These are phyloP conservation scores for Tylopilus sp. DNA, from an alignment of 1,284 basidiomycete species.

Conservation along the genomic window DNA sequence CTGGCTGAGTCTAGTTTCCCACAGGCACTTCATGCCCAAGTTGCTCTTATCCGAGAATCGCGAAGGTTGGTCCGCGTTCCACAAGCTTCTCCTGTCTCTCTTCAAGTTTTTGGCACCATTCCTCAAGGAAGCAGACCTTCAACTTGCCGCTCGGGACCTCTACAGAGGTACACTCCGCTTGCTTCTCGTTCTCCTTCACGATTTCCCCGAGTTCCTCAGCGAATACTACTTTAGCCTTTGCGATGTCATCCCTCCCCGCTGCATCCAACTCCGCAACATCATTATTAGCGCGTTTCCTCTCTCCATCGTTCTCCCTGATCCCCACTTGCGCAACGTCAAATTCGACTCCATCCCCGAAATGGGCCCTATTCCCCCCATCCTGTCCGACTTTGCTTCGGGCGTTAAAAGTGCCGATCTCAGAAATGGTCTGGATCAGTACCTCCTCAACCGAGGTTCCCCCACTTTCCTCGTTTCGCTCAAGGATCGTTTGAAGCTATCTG, in stretches of 20 bases:
- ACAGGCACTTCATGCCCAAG: conserved; percentile 97
- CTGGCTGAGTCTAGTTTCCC: conserved; percentile 96
- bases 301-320: conserved; percentile 83
- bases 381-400: conserved; percentile 85
- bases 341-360: conserved; percentile 80
- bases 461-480: conserved; percentile 78
- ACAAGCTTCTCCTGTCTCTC: conserved; percentile 87
- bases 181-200: conserved; percentile 92
- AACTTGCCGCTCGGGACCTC: conserved; percentile 81
- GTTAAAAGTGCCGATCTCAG: conserved; percentile 79
- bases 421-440: conserved; percentile 76
- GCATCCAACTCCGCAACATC: conserved; percentile 96
- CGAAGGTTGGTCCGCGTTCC: conserved; percentile 96
- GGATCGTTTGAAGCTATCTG: conserved; percentile 66
- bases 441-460: conserved; percentile 65
- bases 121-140: conserved; percentile 78
- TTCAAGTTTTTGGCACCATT: conserved; percentile 95
- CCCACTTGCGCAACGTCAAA: conserved; percentile 70
- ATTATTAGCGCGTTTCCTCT: conserved; percentile 96
- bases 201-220: conserved; percentile 97
- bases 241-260: conserved; percentile 88
- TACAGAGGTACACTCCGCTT: conserved; percentile 93
- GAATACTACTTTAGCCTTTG: conserved; percentile 96
- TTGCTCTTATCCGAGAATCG: conserved; percentile 79
- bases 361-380: conserved; percentile 84